A percentile compares a stretch with the other conserved stretches of the same genome.
Conservation (phyloP, 2,329 filamentous ascomycete genomes). For the Metarhizium brunneum region DNA sequence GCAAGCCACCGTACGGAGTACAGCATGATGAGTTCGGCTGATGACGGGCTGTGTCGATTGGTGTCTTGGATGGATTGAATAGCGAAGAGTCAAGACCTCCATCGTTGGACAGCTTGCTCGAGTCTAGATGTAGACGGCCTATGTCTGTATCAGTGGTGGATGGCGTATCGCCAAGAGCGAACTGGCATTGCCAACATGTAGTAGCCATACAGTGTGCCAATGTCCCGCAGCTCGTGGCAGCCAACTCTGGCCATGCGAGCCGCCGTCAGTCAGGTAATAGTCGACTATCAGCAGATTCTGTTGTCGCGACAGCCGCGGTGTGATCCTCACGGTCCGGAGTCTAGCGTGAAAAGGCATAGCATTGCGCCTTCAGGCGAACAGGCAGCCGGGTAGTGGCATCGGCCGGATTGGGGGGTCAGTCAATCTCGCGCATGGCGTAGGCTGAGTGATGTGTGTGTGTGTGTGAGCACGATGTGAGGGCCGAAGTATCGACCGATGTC, state of each 20-base stretch:
- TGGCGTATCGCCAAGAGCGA: no score
- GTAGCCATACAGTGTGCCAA: no score
- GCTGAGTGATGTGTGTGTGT: background rate
- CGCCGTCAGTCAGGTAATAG: background rate
- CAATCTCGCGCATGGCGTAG: background rate
- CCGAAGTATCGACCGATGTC: background rate
- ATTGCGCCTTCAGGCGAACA: background rate
- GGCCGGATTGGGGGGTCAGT: background rate
- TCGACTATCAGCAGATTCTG: background rate
- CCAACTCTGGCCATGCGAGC: background rate
- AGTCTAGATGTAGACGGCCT: no score
- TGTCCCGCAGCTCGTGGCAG: background rate
- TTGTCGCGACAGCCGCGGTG: background rate
- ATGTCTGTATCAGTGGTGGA: no score
- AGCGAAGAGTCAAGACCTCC: no score
- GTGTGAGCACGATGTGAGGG: background rate
- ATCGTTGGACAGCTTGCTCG: no score
- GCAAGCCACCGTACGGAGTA: background rate
- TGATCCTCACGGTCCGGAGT: background rate
- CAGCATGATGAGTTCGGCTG: constrained; percentile 1
- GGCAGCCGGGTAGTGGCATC: background rate
- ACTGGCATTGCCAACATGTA: no score
- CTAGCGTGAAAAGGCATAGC: background rate
- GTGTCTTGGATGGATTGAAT: background rate
- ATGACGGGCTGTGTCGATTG: constrained; percentile 5